Evolutionary conservation across 441 rosid species (phyloP).

Genomic region (Hypseocharis bilobata): DNA sequence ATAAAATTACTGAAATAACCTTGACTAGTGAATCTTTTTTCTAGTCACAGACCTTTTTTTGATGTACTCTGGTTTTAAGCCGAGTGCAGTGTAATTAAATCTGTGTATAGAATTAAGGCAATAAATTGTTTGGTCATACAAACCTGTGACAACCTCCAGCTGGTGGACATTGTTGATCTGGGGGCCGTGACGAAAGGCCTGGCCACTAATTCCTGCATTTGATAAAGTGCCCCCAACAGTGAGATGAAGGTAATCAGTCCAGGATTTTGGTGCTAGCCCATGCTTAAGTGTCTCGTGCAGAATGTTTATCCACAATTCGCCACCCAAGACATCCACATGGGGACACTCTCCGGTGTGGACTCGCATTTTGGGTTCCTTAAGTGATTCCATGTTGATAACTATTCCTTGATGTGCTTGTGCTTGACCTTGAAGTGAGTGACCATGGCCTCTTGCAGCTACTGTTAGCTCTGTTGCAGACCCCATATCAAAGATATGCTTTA

Average conservation of each 20-base stretch:
- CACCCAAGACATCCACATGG: slow-evolving; percentile 67
- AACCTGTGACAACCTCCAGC: slow-evolving; percentile 91
- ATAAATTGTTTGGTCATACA: slow-evolving; percentile 15
- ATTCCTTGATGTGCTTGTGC: slow-evolving; percentile 69
- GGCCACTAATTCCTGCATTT: slow-evolving; percentile 92
- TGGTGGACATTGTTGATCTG: slow-evolving; percentile 88
- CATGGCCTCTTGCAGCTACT: slow-evolving; percentile 89
- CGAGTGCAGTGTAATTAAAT: slow-evolving; percentile 11
- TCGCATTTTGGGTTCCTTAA: slow-evolving; percentile 38
- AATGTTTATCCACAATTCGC: slow-evolving; percentile 86
- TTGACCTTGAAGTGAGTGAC: slow-evolving; percentile 92
- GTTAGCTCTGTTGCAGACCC: slow-evolving; percentile 68
- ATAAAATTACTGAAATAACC: neutral
- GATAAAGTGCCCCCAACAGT: slow-evolving; percentile 94
- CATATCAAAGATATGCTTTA: slow-evolving; percentile 70
- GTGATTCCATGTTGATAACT: slow-evolving; percentile 81
- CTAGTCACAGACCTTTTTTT: too few relatives aligned
- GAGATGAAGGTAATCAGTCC: slow-evolving; percentile 95
- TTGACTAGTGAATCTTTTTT: too few relatives aligned
- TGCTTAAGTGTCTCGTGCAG: slow-evolving; percentile 65
- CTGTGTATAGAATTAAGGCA: neutral
- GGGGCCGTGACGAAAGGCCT: slow-evolving; percentile 93
- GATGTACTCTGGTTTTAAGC: slow-evolving; percentile 1
- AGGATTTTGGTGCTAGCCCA: slow-evolving; percentile 87
- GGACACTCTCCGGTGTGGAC: slow-evolving; percentile 42